Base-by-base conservation (phyloP, 1,284 basidiomycete species). In the Xerocomus minutiporus region DNA sequence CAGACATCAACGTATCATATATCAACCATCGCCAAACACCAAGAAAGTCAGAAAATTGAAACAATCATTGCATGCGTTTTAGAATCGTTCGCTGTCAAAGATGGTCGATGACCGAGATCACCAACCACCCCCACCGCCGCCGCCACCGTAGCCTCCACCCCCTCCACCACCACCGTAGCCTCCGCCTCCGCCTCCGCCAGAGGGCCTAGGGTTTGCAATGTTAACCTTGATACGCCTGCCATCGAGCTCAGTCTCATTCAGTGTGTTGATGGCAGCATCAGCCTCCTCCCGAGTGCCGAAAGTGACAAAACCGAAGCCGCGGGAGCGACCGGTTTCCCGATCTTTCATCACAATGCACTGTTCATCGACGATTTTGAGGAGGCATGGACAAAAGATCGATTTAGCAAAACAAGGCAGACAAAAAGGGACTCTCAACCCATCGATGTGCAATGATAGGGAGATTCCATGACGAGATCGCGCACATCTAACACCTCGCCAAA, bases 271-370 rank as follows among this genome's bases (percentile, higher is more conserved):
- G 53, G 94, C 93, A 54, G 76, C 76, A 34, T 93, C 74, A 57
- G 94, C 94, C 73, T 96, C 87, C 1, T 60, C 45, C 3, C 50
- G 12, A 45, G 54, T 67, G 68, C 65, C 66, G 72, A 79, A 92
- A 53, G 91, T 94, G 64, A 97, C 93, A 72, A 97, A 97, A 60
- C 93, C 94, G 73, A 97, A 97, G 69, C 94, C 92, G 69, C 94
- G 91, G 61, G 93, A 96, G 68, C 93, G 91, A 62, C 91, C 90
- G 59, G 93, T 96, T 70, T 96, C 93, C 68, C 93, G 91, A 76
- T 97, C 94, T 77, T 90, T 91, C 93, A 96, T 96, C 75, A 97
- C 93, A 73, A 93, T 91, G 64, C 86, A 88, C 91, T 93, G 60
- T 70, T 58, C 38, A 38, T 25, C 20, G 25, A 61, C 48, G 55